Evolutionary conservation across 768 basidiomycete species (phyloP).

Genomic region (Infundibulicybe gibba): DNA sequence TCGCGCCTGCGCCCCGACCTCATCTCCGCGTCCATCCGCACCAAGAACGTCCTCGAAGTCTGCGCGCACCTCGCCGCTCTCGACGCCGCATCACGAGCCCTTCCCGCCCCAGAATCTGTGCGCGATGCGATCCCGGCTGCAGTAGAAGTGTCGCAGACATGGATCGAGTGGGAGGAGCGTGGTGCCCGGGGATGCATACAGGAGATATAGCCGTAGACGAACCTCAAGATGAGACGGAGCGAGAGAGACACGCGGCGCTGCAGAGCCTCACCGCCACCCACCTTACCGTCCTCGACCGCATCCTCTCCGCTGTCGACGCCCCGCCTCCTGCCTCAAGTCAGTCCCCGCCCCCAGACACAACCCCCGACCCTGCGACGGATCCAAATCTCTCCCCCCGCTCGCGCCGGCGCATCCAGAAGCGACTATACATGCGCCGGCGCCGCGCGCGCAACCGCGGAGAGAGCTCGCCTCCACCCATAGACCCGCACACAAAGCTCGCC

Average conservation of each 20-base stretch:
- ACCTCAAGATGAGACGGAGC: conserved; percentile 6
- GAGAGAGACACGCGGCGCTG: conserved; percentile 11
- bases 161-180: conserved; percentile 46
- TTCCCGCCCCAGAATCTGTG: conserved; percentile 8
- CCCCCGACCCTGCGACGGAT: conserved; percentile 4
- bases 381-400: conserved; percentile 39
- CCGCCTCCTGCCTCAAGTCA: conserved; percentile 8
- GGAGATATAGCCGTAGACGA: conserved; percentile 18
- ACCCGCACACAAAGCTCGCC: conserved; percentile 21
- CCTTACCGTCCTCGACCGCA: conserved; percentile 19
- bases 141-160: conserved; percentile 46
- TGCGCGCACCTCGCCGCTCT: conserved; percentile 61
- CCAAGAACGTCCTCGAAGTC: conserved; percentile 67
- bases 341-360: conserved; percentile 7
- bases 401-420: conserved; percentile 55
- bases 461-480: too few species aligned
- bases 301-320: conserved; percentile 11
- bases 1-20: conserved; percentile 78
- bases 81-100: conserved; percentile 20
- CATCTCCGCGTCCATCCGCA: conserved; percentile 62
- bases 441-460: conserved; percentile 46
- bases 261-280: conserved; percentile 14
- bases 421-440: conserved; percentile 71
- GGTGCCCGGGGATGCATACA: conserved; percentile 29
- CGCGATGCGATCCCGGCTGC: conserved; percentile 28